Conservation (phyloP, 441 rosid species). For the Viola pubescens region DNA sequence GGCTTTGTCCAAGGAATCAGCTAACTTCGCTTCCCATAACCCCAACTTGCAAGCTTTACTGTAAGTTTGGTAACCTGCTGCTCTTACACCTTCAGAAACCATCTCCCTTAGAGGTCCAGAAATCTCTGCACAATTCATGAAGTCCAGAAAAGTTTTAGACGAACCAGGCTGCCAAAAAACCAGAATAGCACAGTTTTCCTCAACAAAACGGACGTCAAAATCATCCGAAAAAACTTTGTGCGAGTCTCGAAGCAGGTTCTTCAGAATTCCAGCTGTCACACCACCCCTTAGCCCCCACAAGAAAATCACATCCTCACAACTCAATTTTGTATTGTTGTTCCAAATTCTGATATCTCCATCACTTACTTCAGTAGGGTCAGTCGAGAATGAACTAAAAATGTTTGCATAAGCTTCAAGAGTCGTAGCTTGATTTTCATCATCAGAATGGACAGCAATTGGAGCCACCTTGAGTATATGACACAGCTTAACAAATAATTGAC, state of each 20-base stretch:
- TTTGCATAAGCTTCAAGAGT: constrained; percentile 31
- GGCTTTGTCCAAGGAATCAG: constrained; percentile 56
- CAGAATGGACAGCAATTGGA: constrained; percentile 22
- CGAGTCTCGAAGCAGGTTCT: constrained; percentile 47
- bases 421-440: constrained; percentile 22
- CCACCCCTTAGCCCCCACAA: constrained; percentile 56
- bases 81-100: constrained; percentile 63
- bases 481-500: constrained; percentile 63
- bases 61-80: constrained; percentile 47
- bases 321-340: constrained; percentile 45
- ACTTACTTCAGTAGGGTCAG: constrained; percentile 19
- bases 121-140: constrained; percentile 34
- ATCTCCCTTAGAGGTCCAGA: constrained; percentile 47
- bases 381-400: constrained; percentile 22
- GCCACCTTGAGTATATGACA: constrained; percentile 43
- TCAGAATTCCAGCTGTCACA: constrained; percentile 48
- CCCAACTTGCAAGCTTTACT: constrained; percentile 53
- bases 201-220: constrained; percentile 53
- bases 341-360: constrained; percentile 46
- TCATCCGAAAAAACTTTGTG: constrained; percentile 38
- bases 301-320: constrained; percentile 58
- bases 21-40: constrained; percentile 54
- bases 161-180: constrained; percentile 52
- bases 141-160: constrained; percentile 36
- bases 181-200: constrained; percentile 62